Evolutionary conservation across 345 rosid species (phyloP).

Genomic region (Sisymbrium altissimum): DNA sequence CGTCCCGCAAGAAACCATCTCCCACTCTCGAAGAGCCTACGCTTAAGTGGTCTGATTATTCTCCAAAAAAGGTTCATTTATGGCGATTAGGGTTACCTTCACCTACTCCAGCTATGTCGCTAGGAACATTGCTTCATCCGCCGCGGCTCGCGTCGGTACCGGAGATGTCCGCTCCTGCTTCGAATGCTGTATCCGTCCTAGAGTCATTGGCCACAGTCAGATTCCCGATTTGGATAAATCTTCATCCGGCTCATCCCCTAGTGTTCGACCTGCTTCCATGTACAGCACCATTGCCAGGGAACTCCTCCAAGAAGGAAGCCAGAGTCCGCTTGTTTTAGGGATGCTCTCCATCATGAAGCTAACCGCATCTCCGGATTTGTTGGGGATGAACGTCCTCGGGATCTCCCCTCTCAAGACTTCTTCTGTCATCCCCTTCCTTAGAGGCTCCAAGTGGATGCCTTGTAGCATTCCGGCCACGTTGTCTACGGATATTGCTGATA

Average conservation of each 20-base stretch:
- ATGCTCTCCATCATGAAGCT: slow-evolving; percentile 56
- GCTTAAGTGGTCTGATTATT: no score
- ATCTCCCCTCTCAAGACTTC: slow-evolving; percentile 56
- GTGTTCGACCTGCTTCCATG: slow-evolving; percentile 27
- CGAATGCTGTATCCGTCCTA: slow-evolving; percentile 53
- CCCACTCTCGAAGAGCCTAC: no score
- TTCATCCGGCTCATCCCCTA: slow-evolving; percentile 10
- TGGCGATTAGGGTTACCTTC: slow-evolving; percentile 78
- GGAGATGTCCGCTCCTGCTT: slow-evolving; percentile 48
- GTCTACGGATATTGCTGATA: slow-evolving; percentile 36
- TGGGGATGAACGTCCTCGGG: slow-evolving; percentile 34
- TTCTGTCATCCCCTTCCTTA: slow-evolving; percentile 63
- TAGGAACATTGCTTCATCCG: slow-evolving; percentile 51
- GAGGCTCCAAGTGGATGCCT: slow-evolving; percentile 76
- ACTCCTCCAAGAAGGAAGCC: slow-evolving; percentile 39
- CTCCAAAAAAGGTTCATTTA: slow-evolving; percentile 19
- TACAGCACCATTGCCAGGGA: slow-evolving; percentile 50
- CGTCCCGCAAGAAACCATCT: not conserved
- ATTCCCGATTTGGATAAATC: slow-evolving; percentile 42
- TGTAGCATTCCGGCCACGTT: slow-evolving; percentile 44
- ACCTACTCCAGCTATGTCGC: slow-evolving; percentile 64
- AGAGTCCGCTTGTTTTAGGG: slow-evolving; percentile 46
- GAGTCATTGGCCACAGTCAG: slow-evolving; percentile 39
- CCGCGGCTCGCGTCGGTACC: slow-evolving; percentile 46
- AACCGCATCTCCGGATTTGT: slow-evolving; percentile 38